A percentile compares a stretch with the other conserved stretches of the same genome.
Evolutionary conservation across 371 early-diverging fungal species (phyloP).

Genomic region (Conidiobolus coronatus): DNA sequence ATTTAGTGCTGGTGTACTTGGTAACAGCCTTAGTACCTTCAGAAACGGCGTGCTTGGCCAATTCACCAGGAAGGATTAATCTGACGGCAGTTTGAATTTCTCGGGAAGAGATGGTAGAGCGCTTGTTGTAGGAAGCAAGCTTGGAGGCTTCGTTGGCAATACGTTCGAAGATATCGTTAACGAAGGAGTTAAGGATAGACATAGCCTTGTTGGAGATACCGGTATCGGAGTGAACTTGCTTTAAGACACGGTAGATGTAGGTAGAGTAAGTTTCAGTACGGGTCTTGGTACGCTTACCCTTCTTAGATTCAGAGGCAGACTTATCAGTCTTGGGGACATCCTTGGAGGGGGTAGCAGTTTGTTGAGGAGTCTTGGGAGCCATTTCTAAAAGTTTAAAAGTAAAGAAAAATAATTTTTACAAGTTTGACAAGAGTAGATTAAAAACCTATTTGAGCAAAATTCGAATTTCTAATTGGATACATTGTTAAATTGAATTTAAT

Average conservation of each 20-base stretch:
- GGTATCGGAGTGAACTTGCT: slow-evolving; percentile 94
- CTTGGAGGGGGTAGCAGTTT: slow-evolving; percentile 28
- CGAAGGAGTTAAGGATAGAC: slow-evolving; percentile 95
- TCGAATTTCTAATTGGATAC: no score
- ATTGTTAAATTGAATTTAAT: no score
- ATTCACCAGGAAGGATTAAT: slow-evolving; percentile 82
- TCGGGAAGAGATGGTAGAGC: slow-evolving; percentile 81
- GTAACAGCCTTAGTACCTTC: slow-evolving; percentile 95
- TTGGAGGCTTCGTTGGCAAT: slow-evolving; percentile 77
- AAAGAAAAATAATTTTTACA: background rate
- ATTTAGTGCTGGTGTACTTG: slow-evolving; percentile 77
- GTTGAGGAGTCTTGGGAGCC: slow-evolving; percentile 14
- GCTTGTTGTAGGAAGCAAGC: slow-evolving; percentile 82
- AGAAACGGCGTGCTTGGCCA: slow-evolving; percentile 92
- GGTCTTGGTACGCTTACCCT: slow-evolving; percentile 28
- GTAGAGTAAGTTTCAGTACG: slow-evolving; percentile 83
- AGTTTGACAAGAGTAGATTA: background rate
- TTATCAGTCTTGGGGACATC: slow-evolving; percentile 16
- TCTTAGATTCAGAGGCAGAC: slow-evolving; percentile 23
- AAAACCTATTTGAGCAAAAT: no score
- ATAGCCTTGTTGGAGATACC: slow-evolving; percentile 98
- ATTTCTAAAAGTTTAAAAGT: background rate
- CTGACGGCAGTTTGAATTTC: slow-evolving; percentile 91
- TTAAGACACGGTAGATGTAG: slow-evolving; percentile 92
- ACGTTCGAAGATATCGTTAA: slow-evolving; percentile 92